phyloP scores from a whole-genome alignment of 805 yeast species.

The Sungouiozyma ichnusensis region DNA sequence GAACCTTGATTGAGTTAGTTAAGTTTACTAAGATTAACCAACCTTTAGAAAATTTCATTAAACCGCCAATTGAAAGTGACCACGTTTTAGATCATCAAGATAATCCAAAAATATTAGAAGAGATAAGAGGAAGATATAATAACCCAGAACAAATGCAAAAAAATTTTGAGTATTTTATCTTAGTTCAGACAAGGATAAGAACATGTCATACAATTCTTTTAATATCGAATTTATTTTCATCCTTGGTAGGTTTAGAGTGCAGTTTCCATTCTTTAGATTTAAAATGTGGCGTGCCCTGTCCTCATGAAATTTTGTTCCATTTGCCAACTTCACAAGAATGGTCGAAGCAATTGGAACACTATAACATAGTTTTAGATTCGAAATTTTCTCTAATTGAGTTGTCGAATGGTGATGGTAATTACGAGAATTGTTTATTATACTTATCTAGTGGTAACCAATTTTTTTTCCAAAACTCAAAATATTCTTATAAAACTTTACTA shows the following conservation, averaged over 20 bases:
- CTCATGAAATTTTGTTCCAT: slow-evolving; percentile 50
- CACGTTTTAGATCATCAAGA: slow-evolving; percentile 35
- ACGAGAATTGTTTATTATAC: slow-evolving; percentile 36
- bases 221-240: slow-evolving; percentile 45
- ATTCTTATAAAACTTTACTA: slow-evolving; percentile 34
- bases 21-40: slow-evolving; percentile 61
- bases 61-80: slow-evolving; percentile 33
- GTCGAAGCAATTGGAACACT: slow-evolving; percentile 32
- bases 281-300: slow-evolving; percentile 57
- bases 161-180: slow-evolving; percentile 43
- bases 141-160: slow-evolving; percentile 25
- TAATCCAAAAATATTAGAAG: slow-evolving; percentile 37
- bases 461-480: slow-evolving; percentile 24
- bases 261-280: slow-evolving; percentile 39
- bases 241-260: slow-evolving; percentile 34
- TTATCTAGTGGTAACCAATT: slow-evolving; percentile 32
- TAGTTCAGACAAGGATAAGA: slow-evolving; percentile 67
- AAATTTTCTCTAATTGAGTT: slow-evolving; percentile 45
- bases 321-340: slow-evolving; percentile 42
- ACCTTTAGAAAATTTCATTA: slow-evolving; percentile 39
- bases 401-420: slow-evolving; percentile 43
- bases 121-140: slow-evolving; percentile 19
- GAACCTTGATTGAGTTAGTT: slow-evolving; percentile 69
- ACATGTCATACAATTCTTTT: slow-evolving; percentile 59
- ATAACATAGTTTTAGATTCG: slow-evolving; percentile 36